These are phyloP conservation scores for Exophiala mesophila DNA, from an alignment of 2,329 filamentous ascomycete species.

Conservation along the genomic window DNA sequence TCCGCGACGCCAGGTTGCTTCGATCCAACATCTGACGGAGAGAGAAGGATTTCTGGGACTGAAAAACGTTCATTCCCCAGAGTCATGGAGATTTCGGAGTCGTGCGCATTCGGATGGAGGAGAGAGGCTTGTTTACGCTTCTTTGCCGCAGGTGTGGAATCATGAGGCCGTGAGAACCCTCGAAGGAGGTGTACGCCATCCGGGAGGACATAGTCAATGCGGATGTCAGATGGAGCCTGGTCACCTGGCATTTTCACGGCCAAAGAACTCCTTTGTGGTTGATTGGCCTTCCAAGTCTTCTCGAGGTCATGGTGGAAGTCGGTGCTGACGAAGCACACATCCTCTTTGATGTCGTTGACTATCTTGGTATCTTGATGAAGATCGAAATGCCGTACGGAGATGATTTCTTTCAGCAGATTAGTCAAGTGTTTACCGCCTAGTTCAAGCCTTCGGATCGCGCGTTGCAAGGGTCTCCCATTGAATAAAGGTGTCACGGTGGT, in stretches of 20 bases:
- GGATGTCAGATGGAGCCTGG: constrained; percentile 44
- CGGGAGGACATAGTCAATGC: constrained; percentile 87
- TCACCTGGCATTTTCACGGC: constrained; percentile 40
- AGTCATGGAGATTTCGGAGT: constrained; percentile 74
- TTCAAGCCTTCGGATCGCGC: constrained; percentile 77
- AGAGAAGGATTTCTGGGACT: constrained; percentile 86
- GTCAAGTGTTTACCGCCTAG: constrained; percentile 90
- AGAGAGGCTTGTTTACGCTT: constrained; percentile 44
- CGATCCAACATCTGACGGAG: constrained; percentile 77
- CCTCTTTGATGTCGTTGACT: constrained; percentile 94
- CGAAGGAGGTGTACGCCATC: constrained; percentile 63
- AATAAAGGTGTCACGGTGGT: constrained; percentile 86
- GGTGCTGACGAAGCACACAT: constrained; percentile 73
- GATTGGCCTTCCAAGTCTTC: constrained; percentile 72
- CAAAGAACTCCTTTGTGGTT: constrained; percentile 30
- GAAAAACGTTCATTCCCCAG: constrained; percentile 88
- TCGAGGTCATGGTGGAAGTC: constrained; percentile 78
- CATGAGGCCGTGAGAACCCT: constrained; percentile 72
- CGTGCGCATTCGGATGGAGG: constrained; percentile 43
- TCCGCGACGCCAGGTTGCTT: constrained; percentile 77
- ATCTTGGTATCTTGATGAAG: constrained; percentile 92
- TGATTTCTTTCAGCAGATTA: constrained; percentile 83
- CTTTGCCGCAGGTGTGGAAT: constrained; percentile 57
- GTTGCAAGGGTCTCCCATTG: constrained; percentile 71
- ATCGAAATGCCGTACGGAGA: constrained; percentile 89